Conservation (phyloP, 2,329 filamentous ascomycete genomes). For the Emergomyces africanus region DNA sequence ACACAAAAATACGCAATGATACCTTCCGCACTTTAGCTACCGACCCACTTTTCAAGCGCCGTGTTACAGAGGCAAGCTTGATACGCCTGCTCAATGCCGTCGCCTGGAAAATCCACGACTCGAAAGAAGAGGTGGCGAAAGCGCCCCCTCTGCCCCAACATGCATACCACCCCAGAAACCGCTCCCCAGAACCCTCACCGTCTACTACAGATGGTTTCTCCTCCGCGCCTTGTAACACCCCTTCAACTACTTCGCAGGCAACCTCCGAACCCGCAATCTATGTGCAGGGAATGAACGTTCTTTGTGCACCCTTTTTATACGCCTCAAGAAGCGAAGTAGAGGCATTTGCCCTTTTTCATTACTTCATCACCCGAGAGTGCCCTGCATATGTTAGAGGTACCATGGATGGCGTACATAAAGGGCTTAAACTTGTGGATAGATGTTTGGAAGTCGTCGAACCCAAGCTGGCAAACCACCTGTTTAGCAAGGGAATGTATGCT, state of each 20-base stretch:
- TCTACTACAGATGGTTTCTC: conserved; percentile 43
- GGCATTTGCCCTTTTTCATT: conserved; percentile 82
- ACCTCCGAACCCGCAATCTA: conserved; percentile 66
- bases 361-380: conserved; percentile 73
- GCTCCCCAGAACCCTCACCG: conserved; percentile 41
- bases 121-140: conserved; percentile 33
- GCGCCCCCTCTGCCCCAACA: conserved; percentile 24
- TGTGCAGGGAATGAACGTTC: conserved; percentile 97
- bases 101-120: conserved; percentile 85
- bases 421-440: conserved; percentile 80
- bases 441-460: conserved; percentile 85
- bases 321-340: conserved; percentile 88
- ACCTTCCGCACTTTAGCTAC: conserved; percentile 94
- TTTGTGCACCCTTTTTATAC: conserved; percentile 91
- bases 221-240: conserved; percentile 10
- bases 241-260: conserved; percentile 40
- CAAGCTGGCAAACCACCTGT: conserved; percentile 71
- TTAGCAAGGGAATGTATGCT: conserved; percentile 74
- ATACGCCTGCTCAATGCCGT: conserved; percentile 91
- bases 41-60: conserved; percentile 89
- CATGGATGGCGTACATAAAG: conserved; percentile 94
- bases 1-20: conserved; percentile 96
- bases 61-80: conserved; percentile 88
- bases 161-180: conserved; percentile 7
- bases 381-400: conserved; percentile 89